phyloP scores from a whole-genome alignment of 306 rosid species.

The Adenanthera pavonina region DNA sequence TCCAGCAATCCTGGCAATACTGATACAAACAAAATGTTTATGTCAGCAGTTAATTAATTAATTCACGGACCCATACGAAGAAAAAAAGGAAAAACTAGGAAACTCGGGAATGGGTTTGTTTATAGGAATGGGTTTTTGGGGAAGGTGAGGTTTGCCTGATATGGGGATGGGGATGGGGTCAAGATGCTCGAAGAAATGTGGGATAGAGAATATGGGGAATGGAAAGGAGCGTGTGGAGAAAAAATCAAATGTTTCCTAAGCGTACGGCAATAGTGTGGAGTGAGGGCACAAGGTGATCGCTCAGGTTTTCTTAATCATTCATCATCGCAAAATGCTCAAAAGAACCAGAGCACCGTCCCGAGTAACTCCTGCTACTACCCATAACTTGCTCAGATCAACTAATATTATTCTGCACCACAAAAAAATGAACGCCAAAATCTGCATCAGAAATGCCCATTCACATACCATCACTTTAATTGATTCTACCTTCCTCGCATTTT shows the following conservation, averaged over 20 bases:
- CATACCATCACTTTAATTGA: conserved; percentile 28
- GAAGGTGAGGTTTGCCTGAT: background rate
- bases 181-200: conserved; percentile 62
- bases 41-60: conserved; percentile 20
- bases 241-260: conserved; percentile 73
- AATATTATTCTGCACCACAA: background rate
- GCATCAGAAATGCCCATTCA: conserved; percentile 50
- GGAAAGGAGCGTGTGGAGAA: conserved; percentile 58
- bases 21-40: conserved; percentile 19
- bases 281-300: conserved; percentile 64
- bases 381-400: conserved; percentile 45
- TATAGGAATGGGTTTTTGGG: conserved; percentile 25
- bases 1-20: conserved; percentile 69
- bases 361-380: conserved; percentile 38
- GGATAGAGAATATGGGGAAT: conserved; percentile 65
- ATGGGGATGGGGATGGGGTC: conserved; percentile 66
- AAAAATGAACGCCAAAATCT: conserved; percentile 13
- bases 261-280: conserved; percentile 58
- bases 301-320: conserved; percentile 63
- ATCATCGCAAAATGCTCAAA: conserved; percentile 63
- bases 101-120: conserved; percentile 13
- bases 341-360: conserved; percentile 28
- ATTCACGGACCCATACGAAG: no score
- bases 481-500: conserved; percentile 15
- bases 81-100: background rate